These are phyloP conservation scores for Saturnispora mendoncae DNA, from an alignment of 805 yeast genomes.

Conservation along the genomic window DNA sequence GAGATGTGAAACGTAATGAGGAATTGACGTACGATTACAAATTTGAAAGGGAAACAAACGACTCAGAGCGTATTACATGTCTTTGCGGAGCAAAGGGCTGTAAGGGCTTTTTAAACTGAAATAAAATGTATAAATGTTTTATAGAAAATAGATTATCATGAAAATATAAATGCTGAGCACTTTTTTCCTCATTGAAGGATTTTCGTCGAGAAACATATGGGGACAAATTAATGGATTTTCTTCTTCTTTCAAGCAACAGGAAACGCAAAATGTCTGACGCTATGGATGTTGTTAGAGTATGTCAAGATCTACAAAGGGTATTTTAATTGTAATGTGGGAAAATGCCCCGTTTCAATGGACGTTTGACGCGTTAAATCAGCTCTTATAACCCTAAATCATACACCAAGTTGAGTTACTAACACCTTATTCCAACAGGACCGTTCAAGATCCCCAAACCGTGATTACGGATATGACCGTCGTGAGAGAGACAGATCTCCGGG, in stretches of 20 bases:
- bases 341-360: too few species aligned
- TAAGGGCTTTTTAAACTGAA: conserved; percentile 76
- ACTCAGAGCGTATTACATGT: conserved; percentile 81
- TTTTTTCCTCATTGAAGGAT: background rate
- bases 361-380: too few species aligned
- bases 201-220: too few species aligned
- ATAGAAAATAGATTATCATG: background rate
- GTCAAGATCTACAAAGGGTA: background rate
- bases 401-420: too few species aligned
- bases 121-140: conserved; percentile 22
- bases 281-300: conserved; percentile 58
- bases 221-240: background rate
- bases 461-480: conserved; percentile 14
- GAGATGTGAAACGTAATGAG: conserved; percentile 81
- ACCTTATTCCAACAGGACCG: conserved; percentile 16
- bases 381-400: too few species aligned
- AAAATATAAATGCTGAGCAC: conserved; percentile 1
- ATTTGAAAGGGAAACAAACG: conserved; percentile 85
- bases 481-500: conserved; percentile 23
- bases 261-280: conserved; percentile 37
- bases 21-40: conserved; percentile 95
- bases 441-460: conserved; percentile 29
- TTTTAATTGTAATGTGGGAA: too few species aligned
- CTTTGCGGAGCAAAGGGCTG: conserved; percentile 94
- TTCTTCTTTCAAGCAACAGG: background rate